Evolutionary conservation across 148 eudicot genomes (phyloP), one percentile per base, ranked within the genome.

Genomic region (Chenopodium formosanum): DNA sequence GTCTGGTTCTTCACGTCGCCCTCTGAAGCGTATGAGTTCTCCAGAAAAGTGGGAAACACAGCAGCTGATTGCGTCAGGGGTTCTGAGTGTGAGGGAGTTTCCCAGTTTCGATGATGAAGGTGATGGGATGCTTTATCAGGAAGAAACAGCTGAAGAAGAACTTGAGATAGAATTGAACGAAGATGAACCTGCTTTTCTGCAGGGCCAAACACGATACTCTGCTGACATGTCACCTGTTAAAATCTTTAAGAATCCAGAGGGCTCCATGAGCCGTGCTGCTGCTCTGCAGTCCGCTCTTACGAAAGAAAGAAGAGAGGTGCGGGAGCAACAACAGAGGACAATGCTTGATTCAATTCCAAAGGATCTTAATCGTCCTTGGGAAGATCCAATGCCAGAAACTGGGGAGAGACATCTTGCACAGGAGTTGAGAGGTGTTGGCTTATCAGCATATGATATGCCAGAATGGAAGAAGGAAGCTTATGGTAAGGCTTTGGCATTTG

Each of bases 301-400:
- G 50, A 96, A 96, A 85, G 99, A 96, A 80, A 87, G 99, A 74
- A 88, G 98, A 80, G 99, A 96, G 88, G 93, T 96, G 2, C 87
- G 98, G 56, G 97, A 92, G 53, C 98, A 92, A 60, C 94, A 96
- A 62, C 97, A 96, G 79, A 88, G 98, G 60, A 86, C 93, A 37
- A 92, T 92, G 95, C 91, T 96, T 50, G 98, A 94, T 83, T 94
- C 98, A 20, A 96, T 96, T 44, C 98, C 99, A 0, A 96, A 94
- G 84, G 99, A 96, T 92, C 87, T 96, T 63, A 96, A 96, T 82
- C 91, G 98, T 50, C 99, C 99, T 4, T 96, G 99, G 99, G 99
- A 96, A 88, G 99, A 96, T 77, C 99, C 99, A 58, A 96, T 96
- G 99, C 98, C 98, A 4, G 98, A 96, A 84, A 83, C 94, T 2